Base-by-base conservation (phyloP, 2,329 filamentous ascomycete genomes). In the Samsoniella hepiali region DNA sequence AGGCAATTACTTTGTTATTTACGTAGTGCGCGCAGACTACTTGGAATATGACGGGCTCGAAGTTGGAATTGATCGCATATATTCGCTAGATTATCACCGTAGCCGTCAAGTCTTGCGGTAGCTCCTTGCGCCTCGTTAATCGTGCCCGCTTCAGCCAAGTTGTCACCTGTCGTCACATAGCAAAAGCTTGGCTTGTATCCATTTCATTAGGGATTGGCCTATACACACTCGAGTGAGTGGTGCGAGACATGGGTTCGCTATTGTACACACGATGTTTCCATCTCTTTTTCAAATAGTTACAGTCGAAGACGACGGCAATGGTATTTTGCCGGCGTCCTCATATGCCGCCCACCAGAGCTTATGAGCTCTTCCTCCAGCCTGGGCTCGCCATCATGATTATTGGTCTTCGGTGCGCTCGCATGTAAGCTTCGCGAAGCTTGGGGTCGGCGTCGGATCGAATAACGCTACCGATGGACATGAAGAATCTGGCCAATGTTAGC, bases 401-500 rank as follows among this genome's bases (percentile, higher is more conserved):
- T 31, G 93, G 91, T 67, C 86, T 85, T 70, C 89, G 83, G 69
- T 89, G 87, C 58, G 91, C 88, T 74, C 86, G 86, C 69, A 87
- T 84, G 79, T 94, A 97, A 64, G 91, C 86, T 74, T 93, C 86
- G 69, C 87, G 83, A 64, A 89, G 82, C 71, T 91, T 88, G 44
- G 90, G 88, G 50, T 91, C 91, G 68, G 91, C 88, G 71, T 99
- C 95, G 65, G 92, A 93, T 73, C 95, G 90, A 72, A 99, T 97
- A 51, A 96, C 93, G 70, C 92, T 97, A 69, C 95, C 95, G 70
- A 99, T 97, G 64, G 91, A 94, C 95, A 99, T 99, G 84, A 99
- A 99, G 81, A 98, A 97, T 31, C 86, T 88, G 67, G 32, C 22
- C 29, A 10, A 13, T 42, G 58, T 62, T 54, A 60, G 54, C 11